A percentile compares a stretch with the other conserved stretches of the same genome.
phyloP scores from a whole-genome alignment of 352 stramenopile species.

The Pythium angustatum region DNA sequence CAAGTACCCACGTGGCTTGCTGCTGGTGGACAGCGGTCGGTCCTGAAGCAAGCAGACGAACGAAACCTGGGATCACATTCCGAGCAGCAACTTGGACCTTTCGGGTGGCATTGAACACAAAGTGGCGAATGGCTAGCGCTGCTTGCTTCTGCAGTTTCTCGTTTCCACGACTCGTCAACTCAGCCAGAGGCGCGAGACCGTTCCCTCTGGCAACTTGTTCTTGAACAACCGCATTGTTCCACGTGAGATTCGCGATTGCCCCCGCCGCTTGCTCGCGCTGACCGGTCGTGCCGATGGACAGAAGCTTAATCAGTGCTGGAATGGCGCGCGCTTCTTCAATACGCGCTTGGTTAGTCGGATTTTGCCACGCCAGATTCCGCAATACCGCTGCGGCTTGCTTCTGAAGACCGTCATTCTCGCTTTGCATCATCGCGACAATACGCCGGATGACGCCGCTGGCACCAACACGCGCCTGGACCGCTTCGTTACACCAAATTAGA shows the following conservation, averaged over 20 bases:
- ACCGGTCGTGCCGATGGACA: conserved; percentile 3
- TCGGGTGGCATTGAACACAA: conserved; percentile 22
- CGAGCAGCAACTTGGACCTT: conserved; percentile 17
- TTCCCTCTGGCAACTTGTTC: conserved; percentile 12
- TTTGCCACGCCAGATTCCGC: conserved; percentile 25
- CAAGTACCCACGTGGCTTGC: conserved; percentile 21
- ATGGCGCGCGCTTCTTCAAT: conserved; percentile 16
- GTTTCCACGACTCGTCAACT: conserved; percentile 12
- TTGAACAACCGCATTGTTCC: conserved; percentile 19
- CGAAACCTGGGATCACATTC: conserved; percentile 11
- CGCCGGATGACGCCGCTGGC: conserved; percentile 22
- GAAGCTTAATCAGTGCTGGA: conserved; percentile 3
- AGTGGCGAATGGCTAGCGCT: conserved; percentile 18
- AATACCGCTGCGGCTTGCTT: conserved; percentile 23
- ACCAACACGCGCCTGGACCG: conserved; percentile 17
- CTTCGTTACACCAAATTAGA: conserved; percentile 20
- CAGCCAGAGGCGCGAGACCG: conserved; percentile 4
- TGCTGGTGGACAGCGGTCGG: conserved; percentile 6
- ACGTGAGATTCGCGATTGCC: conserved; percentile 23
- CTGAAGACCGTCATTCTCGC: conserved; percentile 17
- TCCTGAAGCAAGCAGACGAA: conserved; percentile 7
- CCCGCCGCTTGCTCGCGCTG: conserved; percentile 24
- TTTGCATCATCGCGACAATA: conserved; percentile 8
- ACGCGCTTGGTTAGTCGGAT: conserved; percentile 16
- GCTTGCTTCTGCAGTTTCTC: conserved; percentile 25